These are phyloP conservation scores for Xylariaceae sp. DNA, from an alignment of 2,329 filamentous ascomycete genomes.

Conservation along the genomic window DNA sequence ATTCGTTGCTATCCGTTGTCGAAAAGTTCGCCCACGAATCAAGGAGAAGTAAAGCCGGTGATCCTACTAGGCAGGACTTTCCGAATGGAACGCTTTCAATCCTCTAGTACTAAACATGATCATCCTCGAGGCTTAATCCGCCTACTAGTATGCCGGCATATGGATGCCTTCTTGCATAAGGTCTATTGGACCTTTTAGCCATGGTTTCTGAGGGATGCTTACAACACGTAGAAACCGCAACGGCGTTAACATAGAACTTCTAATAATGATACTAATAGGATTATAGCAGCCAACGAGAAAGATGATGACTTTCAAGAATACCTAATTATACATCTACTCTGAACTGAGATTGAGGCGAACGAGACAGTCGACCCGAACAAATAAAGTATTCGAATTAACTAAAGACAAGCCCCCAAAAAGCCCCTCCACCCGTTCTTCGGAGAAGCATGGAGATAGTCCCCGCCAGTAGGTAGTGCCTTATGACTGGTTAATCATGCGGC, in stretches of 20 bases:
- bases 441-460: no score
- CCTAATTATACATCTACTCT: neutral
- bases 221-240: neutral
- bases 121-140: neutral
- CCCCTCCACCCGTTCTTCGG: no score
- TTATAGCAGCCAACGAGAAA: neutral
- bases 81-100: neutral
- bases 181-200: neutral
- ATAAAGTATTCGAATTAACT: neutral
- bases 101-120: neutral
- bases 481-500: neutral
- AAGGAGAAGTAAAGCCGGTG: neutral
- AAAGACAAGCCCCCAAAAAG: no score
- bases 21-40: neutral
- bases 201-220: no score
- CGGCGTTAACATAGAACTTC: conserved; percentile 14
- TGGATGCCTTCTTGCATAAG: neutral
- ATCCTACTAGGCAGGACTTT: conserved; percentile 1
- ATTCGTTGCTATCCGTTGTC: neutral
- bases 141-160: neutral
- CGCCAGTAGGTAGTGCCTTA: no score
- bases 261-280: no score
- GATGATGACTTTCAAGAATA: neutral
- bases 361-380: neutral
- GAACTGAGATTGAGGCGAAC: no score